A percentile compares a stretch with the other conserved stretches of the same genome.
These are phyloP conservation scores for Pezicula carpinea DNA, from an alignment of 2,329 filamentous ascomycete genomes.

Conservation along the genomic window DNA sequence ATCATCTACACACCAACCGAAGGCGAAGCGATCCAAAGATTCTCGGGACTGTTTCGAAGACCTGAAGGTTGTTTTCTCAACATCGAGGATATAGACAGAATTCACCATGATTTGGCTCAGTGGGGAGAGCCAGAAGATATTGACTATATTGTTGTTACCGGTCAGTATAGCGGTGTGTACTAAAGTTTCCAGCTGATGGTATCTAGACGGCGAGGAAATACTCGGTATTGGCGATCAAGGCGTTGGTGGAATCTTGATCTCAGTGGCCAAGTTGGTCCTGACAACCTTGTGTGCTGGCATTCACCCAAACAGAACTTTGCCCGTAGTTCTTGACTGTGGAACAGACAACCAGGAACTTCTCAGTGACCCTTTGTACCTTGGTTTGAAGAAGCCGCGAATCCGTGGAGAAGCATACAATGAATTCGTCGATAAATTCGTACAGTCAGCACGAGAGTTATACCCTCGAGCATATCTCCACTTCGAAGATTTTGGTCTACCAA, in stretches of 20 bases:
- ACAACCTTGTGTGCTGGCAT: slow-evolving; percentile 85
- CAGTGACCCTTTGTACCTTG: slow-evolving; percentile 74
- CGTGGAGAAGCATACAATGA: slow-evolving; percentile 69
- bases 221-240: slow-evolving; percentile 88
- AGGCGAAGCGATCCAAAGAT: slow-evolving; percentile 82
- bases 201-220: slow-evolving; percentile 60
- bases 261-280: slow-evolving; percentile 75
- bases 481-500: slow-evolving; percentile 78
- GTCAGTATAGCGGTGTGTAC: slow-evolving; percentile 35
- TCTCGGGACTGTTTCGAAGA: slow-evolving; percentile 69
- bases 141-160: slow-evolving; percentile 84
- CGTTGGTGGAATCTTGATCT: slow-evolving; percentile 79
- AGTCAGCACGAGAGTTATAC: slow-evolving; percentile 61
- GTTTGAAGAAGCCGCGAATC: slow-evolving; percentile 61
- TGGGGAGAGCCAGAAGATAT: slow-evolving; percentile 71
- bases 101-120: slow-evolving; percentile 61
- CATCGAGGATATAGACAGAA: slow-evolving; percentile 61
- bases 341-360: slow-evolving; percentile 75
- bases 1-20: slow-evolving; percentile 92
- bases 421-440: slow-evolving; percentile 73
- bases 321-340: slow-evolving; percentile 80
- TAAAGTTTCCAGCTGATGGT: slow-evolving; percentile 11
- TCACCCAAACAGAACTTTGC: slow-evolving; percentile 71
- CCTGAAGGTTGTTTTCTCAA: slow-evolving; percentile 81
- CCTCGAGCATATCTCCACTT: slow-evolving; percentile 84